Conservation (phyloP, 768 basidiomycete genomes). For the Kwoniella sp. region DNA sequence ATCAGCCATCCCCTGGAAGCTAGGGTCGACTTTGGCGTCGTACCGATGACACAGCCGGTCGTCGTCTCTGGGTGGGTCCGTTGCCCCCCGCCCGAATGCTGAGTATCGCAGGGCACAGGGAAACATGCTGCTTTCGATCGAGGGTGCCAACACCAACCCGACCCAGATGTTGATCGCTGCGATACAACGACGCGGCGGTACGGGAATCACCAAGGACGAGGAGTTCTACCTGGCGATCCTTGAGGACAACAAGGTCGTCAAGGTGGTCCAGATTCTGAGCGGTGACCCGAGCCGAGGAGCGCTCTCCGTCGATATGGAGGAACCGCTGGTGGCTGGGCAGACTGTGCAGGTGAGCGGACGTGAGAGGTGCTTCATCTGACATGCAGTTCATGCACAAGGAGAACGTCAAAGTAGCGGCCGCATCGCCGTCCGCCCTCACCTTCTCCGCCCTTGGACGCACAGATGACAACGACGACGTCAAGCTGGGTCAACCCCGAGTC, state of each 20-base stretch:
- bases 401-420: not conserved
- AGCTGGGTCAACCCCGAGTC: slow-evolving; percentile 8
- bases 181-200: slow-evolving; percentile 33
- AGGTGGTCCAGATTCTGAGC: slow-evolving; percentile 44
- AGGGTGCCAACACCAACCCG: slow-evolving; percentile 34
- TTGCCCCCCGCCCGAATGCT: not conserved
- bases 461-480: slow-evolving; percentile 9
- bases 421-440: not conserved
- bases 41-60: slow-evolving; percentile 21
- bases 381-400: slow-evolving; percentile 23
- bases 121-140: slow-evolving; percentile 42
- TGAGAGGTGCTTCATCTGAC: not conserved
- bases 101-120: slow-evolving; percentile 41
- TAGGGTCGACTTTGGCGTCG: slow-evolving; percentile 26
- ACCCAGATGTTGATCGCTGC: slow-evolving; percentile 44
- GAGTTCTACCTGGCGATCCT: slow-evolving; percentile 46
- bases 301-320: slow-evolving; percentile 45
- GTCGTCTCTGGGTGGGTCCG: slow-evolving; percentile 32
- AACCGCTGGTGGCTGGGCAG: slow-evolving; percentile 37
- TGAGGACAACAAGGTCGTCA: slow-evolving; percentile 4
- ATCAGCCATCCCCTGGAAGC: slow-evolving; percentile 9
- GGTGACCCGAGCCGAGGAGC: slow-evolving; percentile 49
- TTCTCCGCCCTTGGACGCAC: slow-evolving; percentile 9
- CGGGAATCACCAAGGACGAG: slow-evolving; percentile 42
- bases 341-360: slow-evolving; percentile 37